A percentile compares a stretch with the other conserved stretches of the same genome.
These are phyloP conservation scores for Penicillium brevicompactum DNA, from an alignment of 2,329 filamentous ascomycete genomes.

Conservation along the genomic window DNA sequence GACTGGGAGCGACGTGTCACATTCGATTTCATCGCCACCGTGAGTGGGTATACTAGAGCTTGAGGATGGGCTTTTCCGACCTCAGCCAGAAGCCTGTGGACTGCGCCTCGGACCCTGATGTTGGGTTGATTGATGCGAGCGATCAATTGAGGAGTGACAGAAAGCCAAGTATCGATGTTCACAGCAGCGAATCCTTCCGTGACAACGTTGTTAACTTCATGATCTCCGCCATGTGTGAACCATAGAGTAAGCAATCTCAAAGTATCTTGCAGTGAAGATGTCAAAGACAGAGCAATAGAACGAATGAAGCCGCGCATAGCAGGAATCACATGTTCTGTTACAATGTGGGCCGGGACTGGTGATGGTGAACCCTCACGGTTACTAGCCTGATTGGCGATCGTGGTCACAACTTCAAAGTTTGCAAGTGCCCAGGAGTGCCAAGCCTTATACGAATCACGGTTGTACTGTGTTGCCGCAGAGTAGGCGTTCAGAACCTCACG, in stretches of 20 bases:
- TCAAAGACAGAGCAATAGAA: conserved; percentile 87
- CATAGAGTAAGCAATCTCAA: conserved; percentile 89
- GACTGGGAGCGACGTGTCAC: conserved; percentile 81
- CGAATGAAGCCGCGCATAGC: conserved; percentile 96
- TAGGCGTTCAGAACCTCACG: conserved; percentile 91
- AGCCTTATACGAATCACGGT: conserved; percentile 95
- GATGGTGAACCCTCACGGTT: conserved; percentile 56
- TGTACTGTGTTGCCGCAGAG: conserved; percentile 87
- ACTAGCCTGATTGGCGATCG: conserved; percentile 68
- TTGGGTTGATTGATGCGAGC: conserved; percentile 97
- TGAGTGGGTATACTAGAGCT: conserved; percentile 93
- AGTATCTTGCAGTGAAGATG: conserved; percentile 93
- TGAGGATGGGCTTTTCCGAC: conserved; percentile 94
- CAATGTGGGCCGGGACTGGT: conserved; percentile 64
- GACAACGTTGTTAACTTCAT: conserved; percentile 84
- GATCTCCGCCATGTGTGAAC: conserved; percentile 89
- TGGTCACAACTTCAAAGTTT: conserved; percentile 97
- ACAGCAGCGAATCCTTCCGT: conserved; percentile 89
- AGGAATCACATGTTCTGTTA: conserved; percentile 88
- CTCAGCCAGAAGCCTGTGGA: conserved; percentile 89
- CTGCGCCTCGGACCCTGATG: conserved; percentile 79
- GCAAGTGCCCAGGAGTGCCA: conserved; percentile 99
- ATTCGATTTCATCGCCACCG: conserved; percentile 96
- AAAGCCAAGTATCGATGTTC: conserved; percentile 96
- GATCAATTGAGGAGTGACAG: conserved; percentile 96